phyloP scores from a whole-genome alignment of 495 filamentous ascomycete genomes.

The Aspergillus ostianus region DNA sequence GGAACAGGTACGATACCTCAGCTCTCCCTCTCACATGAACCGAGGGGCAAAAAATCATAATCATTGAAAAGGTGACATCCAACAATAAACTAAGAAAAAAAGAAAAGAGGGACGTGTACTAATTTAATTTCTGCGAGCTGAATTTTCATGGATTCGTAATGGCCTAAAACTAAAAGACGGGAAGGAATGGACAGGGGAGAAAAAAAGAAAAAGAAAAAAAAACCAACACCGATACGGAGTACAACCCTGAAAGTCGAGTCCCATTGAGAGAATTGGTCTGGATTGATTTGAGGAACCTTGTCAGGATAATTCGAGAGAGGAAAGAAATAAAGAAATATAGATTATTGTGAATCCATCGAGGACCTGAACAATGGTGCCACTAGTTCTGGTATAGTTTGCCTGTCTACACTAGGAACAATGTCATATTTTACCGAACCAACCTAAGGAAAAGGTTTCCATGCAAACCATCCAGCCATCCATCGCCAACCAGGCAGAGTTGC shows the following conservation, averaged over 20 bases:
- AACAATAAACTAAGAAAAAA: not conserved
- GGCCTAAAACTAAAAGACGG: constrained; percentile 2
- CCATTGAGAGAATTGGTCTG: too few relatives aligned
- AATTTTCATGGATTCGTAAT: constrained; percentile 6
- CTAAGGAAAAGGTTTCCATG: constrained; percentile 4
- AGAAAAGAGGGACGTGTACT: not conserved
- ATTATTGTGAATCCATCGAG: too few relatives aligned
- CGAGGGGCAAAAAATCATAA: constrained; percentile 1
- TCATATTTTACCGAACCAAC: not conserved
- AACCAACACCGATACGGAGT: not conserved
- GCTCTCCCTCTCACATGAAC: constrained; percentile 9
- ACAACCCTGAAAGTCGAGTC: not conserved
- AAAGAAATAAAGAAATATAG: too few relatives aligned
- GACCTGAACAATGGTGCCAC: too few relatives aligned
- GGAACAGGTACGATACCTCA: not conserved
- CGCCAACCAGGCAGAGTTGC: not conserved
- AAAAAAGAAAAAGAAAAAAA: not conserved
- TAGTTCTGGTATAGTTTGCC: too few relatives aligned
- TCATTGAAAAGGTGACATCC: not conserved
- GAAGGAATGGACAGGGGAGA: not conserved
- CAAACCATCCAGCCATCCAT: not conserved
- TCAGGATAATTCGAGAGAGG: too few relatives aligned
- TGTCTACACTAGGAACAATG: not conserved
- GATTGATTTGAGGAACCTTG: too few relatives aligned
- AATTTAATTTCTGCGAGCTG: not conserved